Evolutionary conservation across 23 red algal genomes (phyloP).

Genomic region (Gracilaria domingensis): DNA sequence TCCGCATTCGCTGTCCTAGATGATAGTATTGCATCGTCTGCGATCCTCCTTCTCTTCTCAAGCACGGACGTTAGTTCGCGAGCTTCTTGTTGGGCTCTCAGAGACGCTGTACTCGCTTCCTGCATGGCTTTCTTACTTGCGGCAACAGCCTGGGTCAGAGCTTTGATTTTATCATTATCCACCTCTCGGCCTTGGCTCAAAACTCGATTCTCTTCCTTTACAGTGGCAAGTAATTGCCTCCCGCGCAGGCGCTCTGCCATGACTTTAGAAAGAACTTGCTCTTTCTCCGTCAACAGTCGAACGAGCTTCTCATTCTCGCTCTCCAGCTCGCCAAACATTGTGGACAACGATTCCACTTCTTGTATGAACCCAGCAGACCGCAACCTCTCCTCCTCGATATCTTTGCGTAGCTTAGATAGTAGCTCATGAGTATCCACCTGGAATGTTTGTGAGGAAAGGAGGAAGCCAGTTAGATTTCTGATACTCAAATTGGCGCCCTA

Average conservation of each 20-base stretch:
- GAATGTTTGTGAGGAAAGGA: background rate
- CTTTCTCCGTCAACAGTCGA: constrained; percentile 83
- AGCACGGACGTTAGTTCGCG: constrained; percentile 41
- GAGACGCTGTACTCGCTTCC: constrained; percentile 49
- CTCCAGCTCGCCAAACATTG: constrained; percentile 79
- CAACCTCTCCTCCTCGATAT: constrained; percentile 69
- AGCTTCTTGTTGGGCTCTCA: constrained; percentile 54
- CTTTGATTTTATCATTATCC: constrained; percentile 79
- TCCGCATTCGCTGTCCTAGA: constrained; percentile 53
- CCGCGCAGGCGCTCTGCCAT: constrained; percentile 84
- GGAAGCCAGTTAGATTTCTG: constrained; percentile 5
- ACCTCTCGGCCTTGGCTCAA: constrained; percentile 68
- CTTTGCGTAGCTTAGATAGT: constrained; percentile 22
- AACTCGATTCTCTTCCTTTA: constrained; percentile 88
- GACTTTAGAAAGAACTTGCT: constrained; percentile 84
- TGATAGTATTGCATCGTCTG: constrained; percentile 55
- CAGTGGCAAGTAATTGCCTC: constrained; percentile 79
- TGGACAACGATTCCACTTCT: constrained; percentile 89
- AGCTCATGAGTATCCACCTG: constrained; percentile 25
- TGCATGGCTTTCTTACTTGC: constrained; percentile 62
- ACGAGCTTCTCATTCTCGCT: constrained; percentile 73
- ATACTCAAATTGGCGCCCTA: background rate
- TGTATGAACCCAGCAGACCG: constrained; percentile 81
- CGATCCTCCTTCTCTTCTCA: constrained; percentile 63
- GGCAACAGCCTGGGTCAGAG: constrained; percentile 53